Evolutionary conservation across 2,329 filamentous ascomycete species (phyloP).

Genomic region (Penicillium sp.): DNA sequence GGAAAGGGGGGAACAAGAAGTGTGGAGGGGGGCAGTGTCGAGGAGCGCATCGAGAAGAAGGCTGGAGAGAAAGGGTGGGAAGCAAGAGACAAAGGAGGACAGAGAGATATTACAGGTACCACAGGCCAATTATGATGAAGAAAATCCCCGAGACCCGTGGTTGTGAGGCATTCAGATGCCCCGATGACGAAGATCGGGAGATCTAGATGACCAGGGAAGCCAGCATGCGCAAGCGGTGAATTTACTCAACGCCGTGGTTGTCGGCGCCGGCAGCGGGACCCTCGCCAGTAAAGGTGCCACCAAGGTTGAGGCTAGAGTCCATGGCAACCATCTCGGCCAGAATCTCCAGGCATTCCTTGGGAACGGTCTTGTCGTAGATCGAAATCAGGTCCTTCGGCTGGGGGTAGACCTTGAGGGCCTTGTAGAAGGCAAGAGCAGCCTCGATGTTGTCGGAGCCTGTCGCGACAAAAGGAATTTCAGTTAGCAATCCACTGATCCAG

Average conservation of each 20-base stretch:
- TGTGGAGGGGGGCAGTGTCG: conserved; percentile 16
- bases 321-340: conserved; percentile 97
- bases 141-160: conserved; percentile 7
- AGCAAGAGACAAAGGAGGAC: conserved; percentile 15
- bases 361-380: conserved; percentile 98
- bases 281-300: conserved; percentile 42
- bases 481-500: conserved; percentile 3
- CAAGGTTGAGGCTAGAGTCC: conserved; percentile 72
- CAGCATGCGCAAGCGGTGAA: neutral
- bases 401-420: conserved; percentile 97
- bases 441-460: conserved; percentile 61
- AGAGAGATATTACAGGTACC: conserved; percentile 18
- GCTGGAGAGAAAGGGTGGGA: conserved; percentile 15
- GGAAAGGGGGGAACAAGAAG: conserved; percentile 27
- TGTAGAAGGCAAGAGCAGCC: conserved; percentile 94
- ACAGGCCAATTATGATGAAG: conserved; percentile 2
- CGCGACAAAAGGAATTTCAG: conserved; percentile 2
- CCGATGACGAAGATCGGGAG: neutral
- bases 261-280: conserved; percentile 33
- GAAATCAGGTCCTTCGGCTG: conserved; percentile 87
- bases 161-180: neutral
- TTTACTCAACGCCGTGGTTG: conserved; percentile 43
- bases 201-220: neutral
- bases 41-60: conserved; percentile 14
- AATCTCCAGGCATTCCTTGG: conserved; percentile 95